Evolutionary conservation across 2,329 filamentous ascomycete genomes (phyloP).

Genomic region (Orbilia quercus): DNA sequence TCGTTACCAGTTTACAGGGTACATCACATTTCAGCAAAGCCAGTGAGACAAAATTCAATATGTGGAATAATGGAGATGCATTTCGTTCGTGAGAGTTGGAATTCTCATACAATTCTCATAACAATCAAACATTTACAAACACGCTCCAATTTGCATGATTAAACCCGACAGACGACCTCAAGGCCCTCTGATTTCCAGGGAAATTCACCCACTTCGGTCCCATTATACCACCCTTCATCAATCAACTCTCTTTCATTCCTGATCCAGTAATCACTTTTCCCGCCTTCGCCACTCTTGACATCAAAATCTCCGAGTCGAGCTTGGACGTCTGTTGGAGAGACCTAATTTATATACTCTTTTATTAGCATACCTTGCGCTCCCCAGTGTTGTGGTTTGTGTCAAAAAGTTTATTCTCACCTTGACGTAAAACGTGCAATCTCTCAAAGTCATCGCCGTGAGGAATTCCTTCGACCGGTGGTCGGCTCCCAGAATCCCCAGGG

Average conservation of each 20-base stretch:
- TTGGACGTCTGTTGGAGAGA: constrained; percentile 63
- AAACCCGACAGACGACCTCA: constrained; percentile 40
- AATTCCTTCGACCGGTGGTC: constrained; percentile 67
- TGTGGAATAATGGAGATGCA: too few species aligned
- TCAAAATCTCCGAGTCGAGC: constrained; percentile 80
- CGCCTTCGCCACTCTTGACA: constrained; percentile 73
- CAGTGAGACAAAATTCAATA: too few species aligned
- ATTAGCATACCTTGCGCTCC: background rate
- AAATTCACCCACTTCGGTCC: constrained; percentile 61
- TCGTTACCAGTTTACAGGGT: too few species aligned
- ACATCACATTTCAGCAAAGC: too few species aligned
- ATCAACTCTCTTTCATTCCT: constrained; percentile 73
- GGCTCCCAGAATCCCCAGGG: constrained; percentile 57
- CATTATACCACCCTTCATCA: constrained; percentile 75
- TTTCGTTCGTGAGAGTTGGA: too few species aligned
- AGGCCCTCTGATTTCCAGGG: constrained; percentile 47
- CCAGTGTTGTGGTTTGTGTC: constrained; percentile 8
- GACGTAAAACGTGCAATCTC: constrained; percentile 81
- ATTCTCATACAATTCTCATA: background rate
- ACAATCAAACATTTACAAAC: background rate
- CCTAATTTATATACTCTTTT: constrained; percentile 56
- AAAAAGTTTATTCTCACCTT: constrained; percentile 62
- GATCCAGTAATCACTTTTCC: constrained; percentile 77
- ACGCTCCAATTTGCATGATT: background rate
- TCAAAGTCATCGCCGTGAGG: constrained; percentile 79